Evolutionary conservation across 495 filamentous ascomycete species (phyloP).

Genomic region (Hypoxylon trugodes): DNA sequence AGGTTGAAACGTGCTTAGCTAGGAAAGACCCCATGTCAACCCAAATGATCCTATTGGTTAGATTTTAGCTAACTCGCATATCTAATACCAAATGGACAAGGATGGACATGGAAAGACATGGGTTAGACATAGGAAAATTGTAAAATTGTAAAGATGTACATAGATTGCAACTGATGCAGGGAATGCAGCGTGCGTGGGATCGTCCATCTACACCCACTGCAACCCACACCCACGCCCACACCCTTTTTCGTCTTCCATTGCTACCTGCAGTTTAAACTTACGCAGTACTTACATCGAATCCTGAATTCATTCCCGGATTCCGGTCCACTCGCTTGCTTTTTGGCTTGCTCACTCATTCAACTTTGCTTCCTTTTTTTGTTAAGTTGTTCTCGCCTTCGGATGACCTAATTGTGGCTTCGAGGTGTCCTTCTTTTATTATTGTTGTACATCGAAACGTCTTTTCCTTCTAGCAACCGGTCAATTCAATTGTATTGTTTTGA

Average conservation of each 20-base stretch:
- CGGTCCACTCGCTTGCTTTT: constrained; percentile 26
- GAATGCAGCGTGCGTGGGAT: constrained; percentile 26
- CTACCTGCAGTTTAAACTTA: constrained; percentile 10
- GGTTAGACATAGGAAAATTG: no score
- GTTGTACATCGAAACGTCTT: constrained; percentile 10
- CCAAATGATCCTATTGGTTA: constrained; percentile 6
- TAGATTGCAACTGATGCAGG: constrained; percentile 19
- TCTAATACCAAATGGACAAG: no score
- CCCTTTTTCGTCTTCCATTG: constrained; percentile 1
- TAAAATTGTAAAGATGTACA: background rate
- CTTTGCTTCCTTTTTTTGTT: constrained; percentile 8
- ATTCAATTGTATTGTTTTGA: constrained; percentile 18
- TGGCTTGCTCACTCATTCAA: constrained; percentile 20
- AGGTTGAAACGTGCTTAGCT: constrained; percentile 24
- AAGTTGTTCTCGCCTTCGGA: constrained; percentile 13
- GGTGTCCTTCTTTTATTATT: constrained; percentile 14
- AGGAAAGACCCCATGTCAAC: background rate
- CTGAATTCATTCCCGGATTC: constrained; percentile 21
- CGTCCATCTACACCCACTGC: no score
- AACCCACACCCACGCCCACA: no score
- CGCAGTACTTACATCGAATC: constrained; percentile 26
- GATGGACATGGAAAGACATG: no score
- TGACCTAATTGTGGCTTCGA: constrained; percentile 6
- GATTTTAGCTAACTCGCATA: no score
- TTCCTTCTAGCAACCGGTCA: background rate